phyloP scores from a whole-genome alignment of 345 rosid genomes.

The Gynandropsis gynandra region DNA sequence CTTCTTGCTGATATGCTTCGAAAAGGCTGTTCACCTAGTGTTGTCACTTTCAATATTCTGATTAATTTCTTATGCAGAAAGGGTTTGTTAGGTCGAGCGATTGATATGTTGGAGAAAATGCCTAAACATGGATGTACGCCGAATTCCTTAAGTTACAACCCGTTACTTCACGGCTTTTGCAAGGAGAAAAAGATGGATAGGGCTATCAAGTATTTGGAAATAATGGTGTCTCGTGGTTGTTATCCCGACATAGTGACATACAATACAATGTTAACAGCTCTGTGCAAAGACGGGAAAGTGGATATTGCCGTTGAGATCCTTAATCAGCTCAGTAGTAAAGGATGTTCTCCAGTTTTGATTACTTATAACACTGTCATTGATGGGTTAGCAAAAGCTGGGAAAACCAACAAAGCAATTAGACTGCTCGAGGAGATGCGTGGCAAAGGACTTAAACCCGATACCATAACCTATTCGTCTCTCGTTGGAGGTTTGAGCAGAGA shows the following conservation, averaged over 20 bases:
- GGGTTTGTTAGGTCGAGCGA: slow-evolving; percentile 73
- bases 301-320: slow-evolving; percentile 82
- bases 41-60: slow-evolving; percentile 82
- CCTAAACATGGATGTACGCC: slow-evolving; percentile 72
- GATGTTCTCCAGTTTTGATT: slow-evolving; percentile 73
- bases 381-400: slow-evolving; percentile 74
- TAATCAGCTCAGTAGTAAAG: slow-evolving; percentile 62
- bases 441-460: slow-evolving; percentile 71
- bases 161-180: slow-evolving; percentile 77
- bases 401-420: slow-evolving; percentile 59
- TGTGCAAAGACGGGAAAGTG: slow-evolving; percentile 83
- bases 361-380: slow-evolving; percentile 84
- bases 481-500: slow-evolving; percentile 76
- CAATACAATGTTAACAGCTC: slow-evolving; percentile 72
- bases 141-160: slow-evolving; percentile 72
- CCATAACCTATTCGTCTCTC: slow-evolving; percentile 66
- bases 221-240: slow-evolving; percentile 82
- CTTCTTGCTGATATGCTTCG: slow-evolving; percentile 62
- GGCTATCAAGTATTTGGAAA: slow-evolving; percentile 68
- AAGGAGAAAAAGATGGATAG: slow-evolving; percentile 85
- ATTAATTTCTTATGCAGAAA: slow-evolving; percentile 81
- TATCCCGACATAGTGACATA: slow-evolving; percentile 92
- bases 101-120: slow-evolving; percentile 80
- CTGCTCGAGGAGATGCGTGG: slow-evolving; percentile 69
- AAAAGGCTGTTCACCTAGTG: slow-evolving; percentile 80